phyloP scores from a whole-genome alignment of 148 eudicot genomes.

The Dianthus caryophyllus region DNA sequence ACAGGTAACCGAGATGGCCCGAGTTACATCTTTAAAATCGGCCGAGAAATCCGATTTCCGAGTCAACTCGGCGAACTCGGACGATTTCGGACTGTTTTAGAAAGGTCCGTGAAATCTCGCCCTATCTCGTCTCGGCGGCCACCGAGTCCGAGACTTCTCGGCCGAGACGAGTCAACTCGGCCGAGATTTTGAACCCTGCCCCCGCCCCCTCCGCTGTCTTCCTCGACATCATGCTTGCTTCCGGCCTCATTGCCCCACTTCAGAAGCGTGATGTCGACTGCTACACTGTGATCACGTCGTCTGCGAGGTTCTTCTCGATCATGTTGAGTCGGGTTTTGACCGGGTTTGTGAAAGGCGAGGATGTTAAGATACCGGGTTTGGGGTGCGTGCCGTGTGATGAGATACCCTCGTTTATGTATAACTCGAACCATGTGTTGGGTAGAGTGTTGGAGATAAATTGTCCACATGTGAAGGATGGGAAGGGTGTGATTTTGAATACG shows the following conservation, averaged over 20 bases:
- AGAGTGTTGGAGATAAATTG: conserved; percentile 16
- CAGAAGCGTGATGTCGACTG: conserved; percentile 12
- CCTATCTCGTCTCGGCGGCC: too few species aligned
- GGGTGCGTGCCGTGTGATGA: conserved; percentile 12
- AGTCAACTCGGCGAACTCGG: too few species aligned
- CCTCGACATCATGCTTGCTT: conserved; percentile 28
- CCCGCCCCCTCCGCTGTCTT: conserved; percentile 30
- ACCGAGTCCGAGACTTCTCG: too few species aligned
- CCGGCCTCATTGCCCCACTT: conserved; percentile 19
- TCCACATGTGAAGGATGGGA: conserved; percentile 9
- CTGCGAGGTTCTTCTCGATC: conserved; percentile 26
- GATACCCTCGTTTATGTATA: conserved; percentile 27
- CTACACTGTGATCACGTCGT: conserved; percentile 30
- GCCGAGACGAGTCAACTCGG: too few species aligned
- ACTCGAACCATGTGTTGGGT: conserved; percentile 15
- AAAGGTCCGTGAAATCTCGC: too few species aligned
- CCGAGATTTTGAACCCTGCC: too few species aligned
- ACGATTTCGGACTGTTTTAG: too few species aligned
- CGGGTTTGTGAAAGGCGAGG: background rate
- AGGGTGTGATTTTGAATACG: conserved; percentile 25
- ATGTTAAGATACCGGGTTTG: conserved; percentile 26
- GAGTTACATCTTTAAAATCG: too few species aligned
- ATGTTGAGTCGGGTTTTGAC: conserved; percentile 20
- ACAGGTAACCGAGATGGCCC: too few species aligned
- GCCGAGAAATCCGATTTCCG: too few species aligned